These are phyloP conservation scores for Cordyceps tenuipes DNA, from an alignment of 2,329 filamentous ascomycete species.

Conservation along the genomic window DNA sequence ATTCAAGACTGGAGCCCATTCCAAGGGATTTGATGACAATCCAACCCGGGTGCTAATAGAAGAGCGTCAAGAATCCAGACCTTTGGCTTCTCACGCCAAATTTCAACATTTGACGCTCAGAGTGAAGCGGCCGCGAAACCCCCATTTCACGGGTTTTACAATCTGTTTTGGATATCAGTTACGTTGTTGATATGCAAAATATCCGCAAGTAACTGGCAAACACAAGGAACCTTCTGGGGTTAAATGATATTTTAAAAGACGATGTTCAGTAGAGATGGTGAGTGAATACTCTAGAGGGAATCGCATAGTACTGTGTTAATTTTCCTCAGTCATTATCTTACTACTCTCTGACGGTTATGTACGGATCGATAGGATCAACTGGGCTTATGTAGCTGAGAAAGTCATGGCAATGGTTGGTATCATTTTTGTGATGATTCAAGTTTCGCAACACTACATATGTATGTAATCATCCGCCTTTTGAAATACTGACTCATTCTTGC, in stretches of 20 bases:
- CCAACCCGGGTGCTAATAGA: conserved; percentile 3
- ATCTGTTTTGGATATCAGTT: conserved; percentile 67
- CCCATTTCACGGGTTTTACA: conserved; percentile 72
- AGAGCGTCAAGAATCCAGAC: conserved; percentile 27
- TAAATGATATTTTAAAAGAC: conserved; percentile 62
- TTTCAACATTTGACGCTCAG: conserved; percentile 66
- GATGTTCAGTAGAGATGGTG: conserved; percentile 50
- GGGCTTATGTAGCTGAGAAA: conserved; percentile 69
- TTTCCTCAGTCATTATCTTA: conserved; percentile 38
- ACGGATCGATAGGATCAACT: conserved; percentile 58
- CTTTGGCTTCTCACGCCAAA: conserved; percentile 62
- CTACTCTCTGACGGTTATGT: conserved; percentile 64
- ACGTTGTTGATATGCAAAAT: conserved; percentile 59
- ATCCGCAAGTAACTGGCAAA: conserved; percentile 58
- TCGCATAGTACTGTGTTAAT: not conserved
- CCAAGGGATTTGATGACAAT: conserved; percentile 10
- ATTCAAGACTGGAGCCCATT: conserved; percentile 18
- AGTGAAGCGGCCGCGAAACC: conserved; percentile 57
- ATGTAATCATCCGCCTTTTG: conserved; percentile 4
- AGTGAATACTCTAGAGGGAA: conserved; percentile 8
- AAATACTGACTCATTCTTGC: conserved; percentile 8
- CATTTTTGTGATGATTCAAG: conserved; percentile 70
- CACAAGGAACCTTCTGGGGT: conserved; percentile 62
- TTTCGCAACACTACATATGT: conserved; percentile 68
- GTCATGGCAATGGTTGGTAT: conserved; percentile 60